A percentile compares a stretch with the other conserved stretches of the same genome.
phyloP scores from a whole-genome alignment of 371 early-diverging fungal species.

The Haplosporangium sp. region DNA sequence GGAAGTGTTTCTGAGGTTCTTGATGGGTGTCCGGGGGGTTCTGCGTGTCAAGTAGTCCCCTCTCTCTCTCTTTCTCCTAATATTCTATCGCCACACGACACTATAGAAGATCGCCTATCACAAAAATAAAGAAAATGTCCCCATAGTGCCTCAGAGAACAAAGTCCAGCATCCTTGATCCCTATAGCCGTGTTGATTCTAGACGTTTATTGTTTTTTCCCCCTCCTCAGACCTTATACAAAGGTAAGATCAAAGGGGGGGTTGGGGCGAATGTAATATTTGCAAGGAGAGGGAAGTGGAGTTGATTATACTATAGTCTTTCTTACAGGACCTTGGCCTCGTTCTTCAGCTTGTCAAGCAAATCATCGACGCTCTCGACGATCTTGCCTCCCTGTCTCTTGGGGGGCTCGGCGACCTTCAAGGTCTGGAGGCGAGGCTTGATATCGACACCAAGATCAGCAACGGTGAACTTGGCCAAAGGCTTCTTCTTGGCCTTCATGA shows the following conservation, averaged over 20 bases:
- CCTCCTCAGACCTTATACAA: no score
- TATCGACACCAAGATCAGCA: constrained; percentile 86
- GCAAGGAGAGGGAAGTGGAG: no score
- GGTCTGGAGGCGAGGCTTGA: constrained; percentile 84
- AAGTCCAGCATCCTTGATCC: no score
- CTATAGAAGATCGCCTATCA: no score
- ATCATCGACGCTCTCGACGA: constrained; percentile 95
- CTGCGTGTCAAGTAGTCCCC: constrained; percentile 67
- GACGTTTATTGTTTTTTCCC: no score
- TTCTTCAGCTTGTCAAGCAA: constrained; percentile 90
- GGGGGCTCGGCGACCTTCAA: constrained; percentile 94
- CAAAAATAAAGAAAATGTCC: no score
- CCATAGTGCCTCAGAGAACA: no score
- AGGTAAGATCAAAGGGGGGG: no score
- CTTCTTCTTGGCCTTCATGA: constrained; percentile 99
- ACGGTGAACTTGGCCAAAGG: constrained; percentile 86
- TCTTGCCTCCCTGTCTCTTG: constrained; percentile 93
- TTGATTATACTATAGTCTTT: neutral
- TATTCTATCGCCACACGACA: no score
- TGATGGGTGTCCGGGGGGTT: constrained; percentile 77
- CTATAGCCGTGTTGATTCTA: no score
- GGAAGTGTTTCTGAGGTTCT: constrained; percentile 64
- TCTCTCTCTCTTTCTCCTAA: no score
- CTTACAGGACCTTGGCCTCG: constrained; percentile 67
- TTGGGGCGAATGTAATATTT: no score